phyloP scores from a whole-genome alignment of 2,329 filamentous ascomycete species.

The Fusarium decemcellulare region DNA sequence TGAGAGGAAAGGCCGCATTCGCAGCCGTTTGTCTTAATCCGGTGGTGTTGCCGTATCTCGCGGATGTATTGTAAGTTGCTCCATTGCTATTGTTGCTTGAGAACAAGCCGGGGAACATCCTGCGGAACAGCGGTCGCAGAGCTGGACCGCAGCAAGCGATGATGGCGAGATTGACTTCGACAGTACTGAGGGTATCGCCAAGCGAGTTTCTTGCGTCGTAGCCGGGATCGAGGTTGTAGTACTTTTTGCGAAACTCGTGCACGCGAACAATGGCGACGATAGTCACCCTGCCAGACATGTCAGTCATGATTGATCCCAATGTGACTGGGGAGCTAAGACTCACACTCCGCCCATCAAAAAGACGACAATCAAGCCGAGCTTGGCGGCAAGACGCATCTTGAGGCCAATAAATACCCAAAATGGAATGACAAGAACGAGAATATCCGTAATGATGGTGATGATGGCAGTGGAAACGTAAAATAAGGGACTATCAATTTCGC shows the following conservation, averaged over 20 bases:
- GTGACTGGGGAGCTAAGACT: constrained; percentile 30
- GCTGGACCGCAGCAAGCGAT: constrained; percentile 53
- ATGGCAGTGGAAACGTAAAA: constrained; percentile 54
- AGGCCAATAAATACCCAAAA: constrained; percentile 58
- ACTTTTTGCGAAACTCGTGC: constrained; percentile 37
- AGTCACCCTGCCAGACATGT: constrained; percentile 45
- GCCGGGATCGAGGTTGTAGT: constrained; percentile 28
- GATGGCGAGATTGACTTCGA: constrained; percentile 56
- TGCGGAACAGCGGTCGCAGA: constrained; percentile 35
- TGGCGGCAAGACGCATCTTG: constrained; percentile 55
- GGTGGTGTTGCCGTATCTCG: constrained; percentile 19
- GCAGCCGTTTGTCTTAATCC: constrained; percentile 13
- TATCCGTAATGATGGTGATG: constrained; percentile 58
- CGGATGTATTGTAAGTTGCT: constrained; percentile 21
- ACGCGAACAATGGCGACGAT: constrained; percentile 52
- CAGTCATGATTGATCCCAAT: neutral
- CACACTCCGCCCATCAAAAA: constrained; percentile 57
- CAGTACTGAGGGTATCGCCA: constrained; percentile 49
- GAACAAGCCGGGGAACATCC: constrained; percentile 42
- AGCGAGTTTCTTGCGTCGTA: constrained; percentile 46
- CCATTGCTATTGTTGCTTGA: constrained; percentile 31
- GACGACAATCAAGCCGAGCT: constrained; percentile 56
- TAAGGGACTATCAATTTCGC: constrained; percentile 48
- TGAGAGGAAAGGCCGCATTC: constrained; percentile 23
- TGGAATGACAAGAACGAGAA: constrained; percentile 56